phyloP scores from a whole-genome alignment of 208 protist genomes.

The Angomonas ambiguus region DNA sequence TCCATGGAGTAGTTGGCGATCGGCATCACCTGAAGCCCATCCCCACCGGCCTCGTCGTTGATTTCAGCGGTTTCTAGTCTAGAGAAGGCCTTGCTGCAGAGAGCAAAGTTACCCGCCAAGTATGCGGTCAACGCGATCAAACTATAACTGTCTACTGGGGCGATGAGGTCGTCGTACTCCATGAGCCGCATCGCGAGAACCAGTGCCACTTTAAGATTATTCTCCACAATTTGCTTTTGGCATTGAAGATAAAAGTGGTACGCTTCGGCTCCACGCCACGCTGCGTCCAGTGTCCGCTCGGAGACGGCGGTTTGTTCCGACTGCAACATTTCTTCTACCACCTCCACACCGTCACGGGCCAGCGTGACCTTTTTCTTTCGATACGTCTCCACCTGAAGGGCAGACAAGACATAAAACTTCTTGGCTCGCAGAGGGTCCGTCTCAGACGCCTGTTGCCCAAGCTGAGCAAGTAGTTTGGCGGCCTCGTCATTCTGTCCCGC shows the following conservation, averaged over 20 bases:
- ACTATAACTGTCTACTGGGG: slow-evolving; percentile 87
- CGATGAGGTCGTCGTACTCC: slow-evolving; percentile 94
- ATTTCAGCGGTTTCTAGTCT: slow-evolving; percentile 89
- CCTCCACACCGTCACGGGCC: slow-evolving; percentile 50
- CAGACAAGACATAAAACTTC: slow-evolving; percentile 95
- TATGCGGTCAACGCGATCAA: slow-evolving; percentile 93
- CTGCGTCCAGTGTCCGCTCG: slow-evolving; percentile 78
- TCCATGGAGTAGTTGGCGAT: slow-evolving; percentile 74
- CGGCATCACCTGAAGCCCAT: slow-evolving; percentile 12
- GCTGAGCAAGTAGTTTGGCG: slow-evolving; percentile 89
- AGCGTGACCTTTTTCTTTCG: slow-evolving; percentile 65
- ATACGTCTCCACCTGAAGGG: slow-evolving; percentile 92
- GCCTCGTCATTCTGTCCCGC: slow-evolving; percentile 91
- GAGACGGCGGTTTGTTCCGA: slow-evolving; percentile 64
- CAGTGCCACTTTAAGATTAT: slow-evolving; percentile 67
- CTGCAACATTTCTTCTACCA: slow-evolving; percentile 70
- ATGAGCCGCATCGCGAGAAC: slow-evolving; percentile 88
- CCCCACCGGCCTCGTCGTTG: slow-evolving; percentile 39
- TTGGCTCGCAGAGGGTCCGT: slow-evolving; percentile 89
- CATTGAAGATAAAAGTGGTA: slow-evolving; percentile 95
- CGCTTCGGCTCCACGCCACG: slow-evolving; percentile 94
- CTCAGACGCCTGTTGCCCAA: slow-evolving; percentile 64
- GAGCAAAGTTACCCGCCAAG: slow-evolving; percentile 85
- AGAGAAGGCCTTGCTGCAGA: slow-evolving; percentile 95
- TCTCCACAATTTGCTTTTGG: slow-evolving; percentile 79